Base-by-base conservation (phyloP, 768 basidiomycete species). In the Pulveroboletus sp. region DNA sequence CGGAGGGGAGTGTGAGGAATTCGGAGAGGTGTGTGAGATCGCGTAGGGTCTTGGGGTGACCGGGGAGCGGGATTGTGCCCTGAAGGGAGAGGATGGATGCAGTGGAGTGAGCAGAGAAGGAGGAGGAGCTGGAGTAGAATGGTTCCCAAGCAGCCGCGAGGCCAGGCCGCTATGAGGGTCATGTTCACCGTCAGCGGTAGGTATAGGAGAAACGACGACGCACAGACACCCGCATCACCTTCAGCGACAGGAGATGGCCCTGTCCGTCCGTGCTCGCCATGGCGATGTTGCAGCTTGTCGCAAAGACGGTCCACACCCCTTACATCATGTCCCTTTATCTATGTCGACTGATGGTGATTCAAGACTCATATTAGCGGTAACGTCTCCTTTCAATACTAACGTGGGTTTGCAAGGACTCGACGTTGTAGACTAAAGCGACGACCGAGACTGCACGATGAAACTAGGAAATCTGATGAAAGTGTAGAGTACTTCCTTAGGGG, bases 201-300 rank as follows among this genome's bases (percentile, higher is more conserved):
- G 41, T 36, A 28, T 28, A 8, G 31, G 32, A 31, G 17, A 53
- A 54, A 10, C 11, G 32, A 53, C 8, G 36, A 82, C 88, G 69
- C 71, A 92, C 89, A 65, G 89, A 91, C 51, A 89, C 79, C 47
- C 89, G 80, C 86, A 92, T 92, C 50, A 91, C 89, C 68, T 92
- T 92, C 57, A 92, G 73, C 4, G 89, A 84, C 37, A 92, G 64
- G 33, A 84, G 71, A 65, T 90, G 87, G 1, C 76, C 72, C 48
- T 80, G 76, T 35, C 76, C 77, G 54, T 89, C 86, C 54, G 67
- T 64, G 39, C 48, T 61, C 11, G 57, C 15, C 57, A 66, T 21
- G 21, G 21, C 21, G 21, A 21, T 63, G 38, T 32, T 42, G 14
- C 31, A 27, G 9, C 24, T 24, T 24, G 32, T n/a, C 31, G 18